These are phyloP conservation scores for Psilocybe tampanensis DNA, from an alignment of 768 basidiomycete species.

Conservation along the genomic window DNA sequence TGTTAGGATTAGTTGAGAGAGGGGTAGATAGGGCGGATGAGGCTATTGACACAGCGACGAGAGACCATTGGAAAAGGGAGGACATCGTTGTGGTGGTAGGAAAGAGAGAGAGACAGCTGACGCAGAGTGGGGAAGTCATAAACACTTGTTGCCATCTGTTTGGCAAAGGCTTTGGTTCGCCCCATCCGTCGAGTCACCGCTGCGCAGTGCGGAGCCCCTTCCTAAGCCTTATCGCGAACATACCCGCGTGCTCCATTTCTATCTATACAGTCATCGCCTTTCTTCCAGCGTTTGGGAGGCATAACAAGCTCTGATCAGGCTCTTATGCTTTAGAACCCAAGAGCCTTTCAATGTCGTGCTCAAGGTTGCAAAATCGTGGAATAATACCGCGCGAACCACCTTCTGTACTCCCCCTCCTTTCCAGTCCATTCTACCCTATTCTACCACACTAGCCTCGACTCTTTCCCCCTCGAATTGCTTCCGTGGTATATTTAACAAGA, in stretches of 20 bases:
- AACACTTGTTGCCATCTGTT: conserved; percentile 32
- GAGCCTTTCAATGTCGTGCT: too few relatives aligned
- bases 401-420: too few relatives aligned
- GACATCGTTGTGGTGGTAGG: conserved; percentile 50
- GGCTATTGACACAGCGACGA: conserved; percentile 43
- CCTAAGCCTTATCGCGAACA: conserved; percentile 8
- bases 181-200: conserved; percentile 18
- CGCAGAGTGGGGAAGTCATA: conserved; percentile 16
- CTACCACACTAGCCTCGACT: too few relatives aligned
- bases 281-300: neutral
- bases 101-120: conserved; percentile 20
- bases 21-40: conserved; percentile 43
- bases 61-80: conserved; percentile 41
- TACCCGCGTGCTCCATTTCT: neutral
- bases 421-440: too few relatives aligned
- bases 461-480: too few relatives aligned
- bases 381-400: too few relatives aligned
- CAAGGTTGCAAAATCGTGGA: too few relatives aligned
- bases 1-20: conserved; percentile 47
- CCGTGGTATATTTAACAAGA: too few relatives aligned
- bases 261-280: neutral
- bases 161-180: conserved; percentile 17
- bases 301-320: too few relatives aligned
- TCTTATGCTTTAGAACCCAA: too few relatives aligned
- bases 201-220: conserved; percentile 10